Base-by-base conservation (phyloP, 148 eudicot species). In the Persicaria tinctoria region DNA sequence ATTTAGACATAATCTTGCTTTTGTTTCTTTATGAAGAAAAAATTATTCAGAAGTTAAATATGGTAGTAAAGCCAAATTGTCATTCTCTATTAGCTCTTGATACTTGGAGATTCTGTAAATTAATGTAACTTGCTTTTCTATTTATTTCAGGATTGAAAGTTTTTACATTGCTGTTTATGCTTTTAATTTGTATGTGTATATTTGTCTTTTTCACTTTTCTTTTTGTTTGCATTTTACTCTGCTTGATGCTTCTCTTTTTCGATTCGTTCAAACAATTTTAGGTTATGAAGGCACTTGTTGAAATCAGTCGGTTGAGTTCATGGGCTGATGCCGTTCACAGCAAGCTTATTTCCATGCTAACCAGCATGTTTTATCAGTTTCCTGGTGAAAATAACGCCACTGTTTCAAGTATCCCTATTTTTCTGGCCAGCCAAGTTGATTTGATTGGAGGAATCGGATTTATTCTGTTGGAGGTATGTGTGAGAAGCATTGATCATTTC, bases 271-370 rank as follows among this genome's bases (percentile, higher is more conserved):
- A 73, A 66, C 71, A 57, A 62, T 70, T 80, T 72, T 87, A 95
- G 98, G 97, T 95, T 53, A 81, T 92, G 51, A 89, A 90, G 82
- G 91, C 85, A 56, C 87, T 95, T 72, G 85, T 95, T 76, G 87
- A 87, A 78, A 82, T 86, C 78, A 90, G 98, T 84, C 82, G 93
- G 82, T 75, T 80, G 80, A 83, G 89, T 82, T 89, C 97, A 12
- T 95, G 98, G 98, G 98, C 97, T 60, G 97, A 95, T 83, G 78
- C 89, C 68, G 97, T 95, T 71, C 93, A 89, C 78, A 80, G 89
- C 82, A 92, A 95, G 83, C 97, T 95, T 76, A 88, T 92, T 75
- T 89, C 91, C 83, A 92, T 95, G 87, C 75, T 95, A 79, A 83
- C 97, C 72, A 95, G 89, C 83, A 90, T 95, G 97, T 92, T 95